Evolutionary conservation across 306 rosid genomes (phyloP).

Genomic region (Citrullus amarus): DNA sequence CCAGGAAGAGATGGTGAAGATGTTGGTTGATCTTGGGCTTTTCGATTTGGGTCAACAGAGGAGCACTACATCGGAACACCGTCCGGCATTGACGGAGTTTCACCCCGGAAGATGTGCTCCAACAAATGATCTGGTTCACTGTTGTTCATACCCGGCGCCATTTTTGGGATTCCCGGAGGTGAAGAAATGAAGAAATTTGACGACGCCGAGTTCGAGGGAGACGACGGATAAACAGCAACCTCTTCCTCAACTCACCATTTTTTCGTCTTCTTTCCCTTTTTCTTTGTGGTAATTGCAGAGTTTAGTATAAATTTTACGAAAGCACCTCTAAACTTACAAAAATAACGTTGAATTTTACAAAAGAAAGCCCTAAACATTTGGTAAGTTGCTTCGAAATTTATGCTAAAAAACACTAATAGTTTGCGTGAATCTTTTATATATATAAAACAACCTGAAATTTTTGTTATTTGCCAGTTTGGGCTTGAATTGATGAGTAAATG

Average conservation of each 20-base stretch:
- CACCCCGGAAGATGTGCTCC: constrained; percentile 35
- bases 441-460: too few relatives aligned
- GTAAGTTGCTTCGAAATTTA: too few relatives aligned
- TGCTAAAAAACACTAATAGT: too few relatives aligned
- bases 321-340: background rate
- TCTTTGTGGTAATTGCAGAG: background rate
- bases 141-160: constrained; percentile 29
- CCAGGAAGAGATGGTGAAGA: constrained; percentile 61
- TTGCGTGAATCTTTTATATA: too few relatives aligned
- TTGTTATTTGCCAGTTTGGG: too few relatives aligned
- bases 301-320: too few relatives aligned
- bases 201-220: background rate
- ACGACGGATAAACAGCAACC: background rate
- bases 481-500: too few relatives aligned
- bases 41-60: constrained; percentile 41
- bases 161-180: background rate
- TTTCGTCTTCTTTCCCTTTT: too few relatives aligned
- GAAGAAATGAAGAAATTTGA: background rate
- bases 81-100: constrained; percentile 16
- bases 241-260: background rate
- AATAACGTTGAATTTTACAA: background rate
- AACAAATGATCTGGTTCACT: constrained; percentile 29
- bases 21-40: constrained; percentile 73
- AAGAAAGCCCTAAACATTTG: too few relatives aligned
- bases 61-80: constrained; percentile 13